Evolutionary conservation across 768 basidiomycete genomes (phyloP), one percentile per base, ranked within the genome.

Genomic region (Kwoniella dendrophila): DNA sequence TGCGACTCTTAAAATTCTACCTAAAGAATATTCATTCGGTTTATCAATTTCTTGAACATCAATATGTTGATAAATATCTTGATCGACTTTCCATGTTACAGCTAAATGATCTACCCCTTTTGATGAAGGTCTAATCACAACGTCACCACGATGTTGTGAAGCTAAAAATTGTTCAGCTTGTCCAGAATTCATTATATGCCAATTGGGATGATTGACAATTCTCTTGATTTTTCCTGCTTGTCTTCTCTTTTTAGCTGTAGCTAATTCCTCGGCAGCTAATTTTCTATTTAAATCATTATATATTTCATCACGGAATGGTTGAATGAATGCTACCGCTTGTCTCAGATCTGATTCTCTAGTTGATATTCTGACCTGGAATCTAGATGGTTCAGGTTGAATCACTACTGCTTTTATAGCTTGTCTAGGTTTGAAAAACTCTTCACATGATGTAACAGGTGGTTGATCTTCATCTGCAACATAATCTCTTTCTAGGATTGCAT

Each of bases 41-140:
- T 82, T 82, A 72, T 81, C 76, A 47, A 81, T 69, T 69, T 82
- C 82, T 45, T 76, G 73, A 3, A 82, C 80, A 59, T 82, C 82
- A 60, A 99, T 90, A 75, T 99, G 96, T 75, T 98, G 96, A 79
- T 90, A 98, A 27, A 99, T 81, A 62, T 88, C 90, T 60, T 96
- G 89, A 66, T 94, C 95, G 1, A 99, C 93, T 81, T 98, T 99
- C 96, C 96, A 99, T 0, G 96, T 99, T 10, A 99, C 89, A 44
- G 95, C 95, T 36, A 99, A 83, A 80, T 98, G 96, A 70, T 96
- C 86, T 36, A 84, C 81, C 14, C 95, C 95, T 79, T 94, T 93
- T 3, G 95, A 97, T 18, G 93, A 95, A 0, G 96, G 96, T 45
- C 96, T 83, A 66, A 99, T 92, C 41, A 98, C 90, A 40, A 95